Evolutionary conservation across 1,139 yeast species (phyloP), one percentile per base, ranked within the genome.

Genomic region (Candida neerlandica): DNA sequence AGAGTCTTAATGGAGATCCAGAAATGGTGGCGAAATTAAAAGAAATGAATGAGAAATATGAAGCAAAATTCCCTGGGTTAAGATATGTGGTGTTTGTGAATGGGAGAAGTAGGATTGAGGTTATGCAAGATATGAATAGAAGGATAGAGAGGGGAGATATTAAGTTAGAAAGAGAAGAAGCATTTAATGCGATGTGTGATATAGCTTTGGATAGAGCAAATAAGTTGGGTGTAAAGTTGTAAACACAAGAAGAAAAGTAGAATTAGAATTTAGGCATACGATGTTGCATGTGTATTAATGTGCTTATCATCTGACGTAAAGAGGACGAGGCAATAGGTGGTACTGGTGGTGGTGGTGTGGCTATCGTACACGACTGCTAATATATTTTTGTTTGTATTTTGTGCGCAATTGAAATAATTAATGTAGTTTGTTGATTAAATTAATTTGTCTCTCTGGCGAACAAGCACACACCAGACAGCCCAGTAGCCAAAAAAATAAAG

Each of bases 51-150:
- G 75, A 73, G 1, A 59, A 61, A 45, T 91, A 91, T 63, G 97
- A 91, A 61, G 34, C 53, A 9, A 73, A 73, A 5, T 91, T 88
- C 59, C 96, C 96, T 0, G 96, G 97, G 0, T 77, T 91, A 49
- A 72, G 92, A 44, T 91, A 88, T 62, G 96, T 91, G n/a, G 92
- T 89, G 5, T 91, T 91, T 66, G 97, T 91, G 26, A 89, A 89
- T 65, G 96, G 96, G 1, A 72, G 96, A 54, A 66, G 84, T 4
- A 74, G 96, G 54, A 73, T 76, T 4, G 83, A 68, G 26, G 83
- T 91, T 21, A 85, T 89, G 83, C 67, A 69, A 23, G 75, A 85
- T 58, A 89, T 91, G 92, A 65, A 65, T 43, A 55, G 58, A 19
- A 75, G 97, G 52, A 87, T 91, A 10, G 66, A 62, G 2, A 70